Conservation (phyloP, 1,284 basidiomycete genomes). For the Dichomitus squalens region DNA sequence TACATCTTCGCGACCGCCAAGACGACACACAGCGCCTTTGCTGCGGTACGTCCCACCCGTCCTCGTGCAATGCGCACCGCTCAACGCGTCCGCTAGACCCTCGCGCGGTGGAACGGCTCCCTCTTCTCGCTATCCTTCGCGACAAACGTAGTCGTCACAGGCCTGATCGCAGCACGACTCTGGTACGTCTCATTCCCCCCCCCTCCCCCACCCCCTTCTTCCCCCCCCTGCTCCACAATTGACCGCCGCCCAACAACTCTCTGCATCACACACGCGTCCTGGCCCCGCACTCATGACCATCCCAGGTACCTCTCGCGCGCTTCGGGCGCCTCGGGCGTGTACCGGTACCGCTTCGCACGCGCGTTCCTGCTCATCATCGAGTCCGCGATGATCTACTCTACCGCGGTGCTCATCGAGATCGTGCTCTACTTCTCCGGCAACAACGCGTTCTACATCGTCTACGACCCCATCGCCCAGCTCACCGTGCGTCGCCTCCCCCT, state of each 20-base stretch:
- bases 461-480: conserved; percentile 43
- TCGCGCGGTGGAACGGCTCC: conserved; percentile 39
- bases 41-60: conserved; percentile 8
- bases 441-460: conserved; percentile 44
- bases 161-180: conserved; percentile 38
- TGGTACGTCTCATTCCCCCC: conserved; percentile 30
- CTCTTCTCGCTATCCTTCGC: conserved; percentile 40
- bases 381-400: conserved; percentile 42
- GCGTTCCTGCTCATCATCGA: conserved; percentile 40
- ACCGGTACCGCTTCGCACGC: conserved; percentile 34
- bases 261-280: not conserved
- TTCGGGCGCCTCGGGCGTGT: conserved; percentile 10
- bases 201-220: no score
- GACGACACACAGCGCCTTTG: conserved; percentile 38
- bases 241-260: no score
- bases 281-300: not conserved
- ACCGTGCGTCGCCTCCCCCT: conserved; percentile 30
- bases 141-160: conserved; percentile 39
- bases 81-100: not conserved
- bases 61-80: no score
- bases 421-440: conserved; percentile 39
- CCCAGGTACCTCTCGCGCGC: conserved; percentile 34
- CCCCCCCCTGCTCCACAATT: no score
- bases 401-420: conserved; percentile 40
- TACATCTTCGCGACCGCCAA: conserved; percentile 37